These are phyloP conservation scores for Rhynchospora breviuscula DNA, from an alignment of 176 grass and related monocot species.

Conservation along the genomic window DNA sequence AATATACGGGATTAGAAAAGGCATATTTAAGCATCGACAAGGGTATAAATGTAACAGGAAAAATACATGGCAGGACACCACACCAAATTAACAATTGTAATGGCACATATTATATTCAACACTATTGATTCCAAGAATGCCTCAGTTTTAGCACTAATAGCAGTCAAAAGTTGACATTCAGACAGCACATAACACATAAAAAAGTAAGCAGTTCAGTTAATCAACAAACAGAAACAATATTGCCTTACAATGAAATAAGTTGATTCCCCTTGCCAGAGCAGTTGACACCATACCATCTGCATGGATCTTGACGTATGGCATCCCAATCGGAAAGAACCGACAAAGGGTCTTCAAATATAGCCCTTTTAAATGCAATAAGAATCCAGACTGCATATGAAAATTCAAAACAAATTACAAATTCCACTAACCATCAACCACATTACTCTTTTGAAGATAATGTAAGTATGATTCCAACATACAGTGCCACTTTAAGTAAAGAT, in stretches of 20 bases:
- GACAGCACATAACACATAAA: neutral
- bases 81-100: neutral
- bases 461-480: neutral
- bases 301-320: constrained; percentile 45
- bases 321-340: constrained; percentile 82
- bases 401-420: neutral
- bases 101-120: neutral
- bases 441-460: constrained; percentile 3
- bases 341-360: constrained; percentile 70
- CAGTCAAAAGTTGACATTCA: constrained; percentile 8
- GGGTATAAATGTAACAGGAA: neutral
- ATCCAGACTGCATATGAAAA: constrained; percentile 37
- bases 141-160: neutral
- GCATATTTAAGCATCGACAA: neutral
- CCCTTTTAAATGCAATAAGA: constrained; percentile 62
- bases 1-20: neutral
- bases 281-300: constrained; percentile 79
- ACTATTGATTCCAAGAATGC: neutral
- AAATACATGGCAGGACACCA: neutral
- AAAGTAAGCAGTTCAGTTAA: neutral
- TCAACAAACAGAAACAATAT: neutral
- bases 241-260: constrained; percentile 79
- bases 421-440: neutral
- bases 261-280: constrained; percentile 55
- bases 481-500: neutral